Base-by-base conservation (phyloP, 768 basidiomycete species). In the Chalciporus sphaerocephalus region DNA sequence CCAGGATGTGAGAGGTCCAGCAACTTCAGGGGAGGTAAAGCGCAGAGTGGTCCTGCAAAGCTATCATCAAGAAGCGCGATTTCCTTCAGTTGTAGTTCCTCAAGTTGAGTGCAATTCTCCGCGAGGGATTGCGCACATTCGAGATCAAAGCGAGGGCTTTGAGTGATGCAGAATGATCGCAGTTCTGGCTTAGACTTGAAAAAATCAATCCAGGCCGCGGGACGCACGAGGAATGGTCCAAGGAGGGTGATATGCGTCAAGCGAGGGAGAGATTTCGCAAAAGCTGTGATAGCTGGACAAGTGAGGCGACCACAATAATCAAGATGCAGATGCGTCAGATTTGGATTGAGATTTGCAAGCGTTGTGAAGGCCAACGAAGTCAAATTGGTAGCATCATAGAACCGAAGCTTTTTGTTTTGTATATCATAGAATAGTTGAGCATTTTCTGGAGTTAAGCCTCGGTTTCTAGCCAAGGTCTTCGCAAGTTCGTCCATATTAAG, bases 321-420 rank as follows among this genome's bases (percentile, higher is more conserved):
- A 15, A 99, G 81, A 0, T 85, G 79, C 9, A 99, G 76, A 12
- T 71, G 73, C 1, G 82, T 80, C 22, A 99, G 73, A 55, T 87
- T 89, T 1, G 92, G 90, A 61, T 94, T 97, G 40, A 96, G 81
- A 34, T 75, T 74, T 0, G 82, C 80, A 8, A 98, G 76, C 0
- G 87, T 78, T 30, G 71, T 70, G 35, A 93, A 74, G 4, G 87
- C 84, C 3, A 79, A 69, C 0, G 87, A 74, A 0, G 74, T 63
- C 22, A 99, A 75, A 30, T 92, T 85, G 0, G 95, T 96, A 33
- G 83, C 87, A 66, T 99, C 96, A 57, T 90, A 94, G 30, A 99
- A 67, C 0, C 75, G 79, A 25, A 99, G 70, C 8, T 69, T 74
- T 4, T 74, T 73, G 51, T 92, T 86, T 18, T 77, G 66, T 2